These are phyloP conservation scores for Ceratocystiopsis sp. DNA, from an alignment of 2,329 filamentous ascomycete species.

Conservation along the genomic window DNA sequence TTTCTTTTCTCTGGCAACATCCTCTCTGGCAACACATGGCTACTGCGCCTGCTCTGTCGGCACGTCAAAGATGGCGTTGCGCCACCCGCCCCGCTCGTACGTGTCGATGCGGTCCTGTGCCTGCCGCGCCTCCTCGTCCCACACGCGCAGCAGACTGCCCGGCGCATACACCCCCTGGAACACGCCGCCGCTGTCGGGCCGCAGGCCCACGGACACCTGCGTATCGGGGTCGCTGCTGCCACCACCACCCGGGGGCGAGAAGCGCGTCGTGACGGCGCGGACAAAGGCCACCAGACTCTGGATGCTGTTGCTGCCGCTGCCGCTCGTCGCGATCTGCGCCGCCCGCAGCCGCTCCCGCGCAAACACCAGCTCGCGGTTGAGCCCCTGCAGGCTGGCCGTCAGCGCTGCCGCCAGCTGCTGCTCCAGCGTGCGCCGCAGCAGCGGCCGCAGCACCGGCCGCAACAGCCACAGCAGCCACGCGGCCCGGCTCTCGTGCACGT, in stretches of 20 bases:
- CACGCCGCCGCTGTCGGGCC: conserved; percentile 43
- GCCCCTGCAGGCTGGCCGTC: conserved; percentile 47
- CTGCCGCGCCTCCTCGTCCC: conserved; percentile 59
- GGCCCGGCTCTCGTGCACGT: conserved; percentile 56
- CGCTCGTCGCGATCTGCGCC: conserved; percentile 49
- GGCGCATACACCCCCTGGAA: conserved; percentile 81
- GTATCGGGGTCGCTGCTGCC: conserved; percentile 36
- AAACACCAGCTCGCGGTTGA: conserved; percentile 75
- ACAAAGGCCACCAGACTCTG: conserved; percentile 53
- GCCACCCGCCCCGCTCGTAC: conserved; percentile 55
- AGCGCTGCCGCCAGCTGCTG: conserved; percentile 58
- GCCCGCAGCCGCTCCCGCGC: conserved; percentile 75
- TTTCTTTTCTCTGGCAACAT: too few relatives aligned
- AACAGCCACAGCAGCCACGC: conserved; percentile 65
- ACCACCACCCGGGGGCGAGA: conserved; percentile 35
- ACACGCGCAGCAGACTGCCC: conserved; percentile 76
- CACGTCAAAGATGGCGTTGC: conserved; percentile 59
- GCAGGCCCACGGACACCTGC: conserved; percentile 58
- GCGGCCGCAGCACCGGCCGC: conserved; percentile 58
- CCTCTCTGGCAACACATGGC: too few relatives aligned
- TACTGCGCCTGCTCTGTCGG: too few relatives aligned
- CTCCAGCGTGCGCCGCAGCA: conserved; percentile 67
- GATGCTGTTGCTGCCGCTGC: conserved; percentile 45
- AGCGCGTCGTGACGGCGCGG: conserved; percentile 60
- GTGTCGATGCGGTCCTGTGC: conserved; percentile 63